Percentiles rank a stretch among this genome's conserved stretches.
Conservation (phyloP, 139 green algal genomes). For the Micractinium conductrix region DNA sequence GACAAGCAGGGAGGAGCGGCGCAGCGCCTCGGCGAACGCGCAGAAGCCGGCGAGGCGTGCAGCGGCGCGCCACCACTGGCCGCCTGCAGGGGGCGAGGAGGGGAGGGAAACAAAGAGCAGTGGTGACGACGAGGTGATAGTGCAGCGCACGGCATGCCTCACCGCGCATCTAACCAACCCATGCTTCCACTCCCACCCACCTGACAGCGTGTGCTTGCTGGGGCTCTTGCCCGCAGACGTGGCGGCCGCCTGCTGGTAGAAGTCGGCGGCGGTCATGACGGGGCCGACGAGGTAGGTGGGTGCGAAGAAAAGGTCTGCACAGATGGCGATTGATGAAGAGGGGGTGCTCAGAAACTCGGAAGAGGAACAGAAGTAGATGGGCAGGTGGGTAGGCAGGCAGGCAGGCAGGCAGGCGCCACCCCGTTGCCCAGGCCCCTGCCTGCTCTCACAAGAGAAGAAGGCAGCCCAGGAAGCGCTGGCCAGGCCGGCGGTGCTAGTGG, state of each 20-base stretch:
- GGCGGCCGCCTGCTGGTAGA: slow-evolving; percentile 16
- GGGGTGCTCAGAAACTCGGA: no score
- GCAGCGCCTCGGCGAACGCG: background rate
- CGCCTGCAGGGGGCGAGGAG: background rate
- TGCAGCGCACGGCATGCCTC: no score
- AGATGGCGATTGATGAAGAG: no score
- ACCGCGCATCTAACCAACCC: background rate
- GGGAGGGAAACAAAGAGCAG: background rate
- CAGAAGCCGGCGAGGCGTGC: background rate
- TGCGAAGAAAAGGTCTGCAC: background rate
- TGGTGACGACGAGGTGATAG: background rate
- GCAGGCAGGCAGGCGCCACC: no score
- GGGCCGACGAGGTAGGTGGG: slow-evolving; percentile 13
- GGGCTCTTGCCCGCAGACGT: background rate
- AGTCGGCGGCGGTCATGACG: background rate
- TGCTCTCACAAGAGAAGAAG: slow-evolving; percentile 24
- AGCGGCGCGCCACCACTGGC: background rate
- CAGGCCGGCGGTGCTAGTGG: background rate
- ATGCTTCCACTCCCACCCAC: background rate
- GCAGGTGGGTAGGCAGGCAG: no score
- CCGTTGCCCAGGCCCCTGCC: no score
- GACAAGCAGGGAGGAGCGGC: background rate
- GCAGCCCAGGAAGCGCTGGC: slow-evolving; percentile 12
- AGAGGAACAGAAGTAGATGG: no score
- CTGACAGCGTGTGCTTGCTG: background rate